These are phyloP conservation scores for Auriculariales sp. DNA, from an alignment of 768 basidiomycete species.

Conservation along the genomic window DNA sequence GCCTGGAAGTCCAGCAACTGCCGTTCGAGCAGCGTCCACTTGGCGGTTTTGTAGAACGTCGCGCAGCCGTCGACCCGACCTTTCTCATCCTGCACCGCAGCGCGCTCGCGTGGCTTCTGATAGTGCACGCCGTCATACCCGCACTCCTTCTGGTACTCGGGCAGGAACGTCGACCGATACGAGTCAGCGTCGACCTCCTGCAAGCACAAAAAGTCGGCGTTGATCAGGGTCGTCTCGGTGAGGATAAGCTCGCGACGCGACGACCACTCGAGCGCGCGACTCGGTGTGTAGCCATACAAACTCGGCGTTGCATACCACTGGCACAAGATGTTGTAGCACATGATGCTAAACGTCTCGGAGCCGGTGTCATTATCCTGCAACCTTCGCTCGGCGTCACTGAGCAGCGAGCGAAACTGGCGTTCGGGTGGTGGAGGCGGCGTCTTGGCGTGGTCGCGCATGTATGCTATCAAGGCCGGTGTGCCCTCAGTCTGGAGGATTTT, in stretches of 20 bases:
- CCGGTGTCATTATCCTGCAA: slow-evolving; percentile 43
- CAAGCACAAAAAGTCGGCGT: slow-evolving; percentile 83
- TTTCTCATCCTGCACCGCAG: slow-evolving; percentile 77
- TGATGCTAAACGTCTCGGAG: slow-evolving; percentile 61
- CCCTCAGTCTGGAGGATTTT: slow-evolving; percentile 86
- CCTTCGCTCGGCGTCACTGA: slow-evolving; percentile 45
- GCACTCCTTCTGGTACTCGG: slow-evolving; percentile 48
- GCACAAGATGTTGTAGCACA: slow-evolving; percentile 92
- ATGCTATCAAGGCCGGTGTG: slow-evolving; percentile 75
- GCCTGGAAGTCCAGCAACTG: slow-evolving; percentile 88
- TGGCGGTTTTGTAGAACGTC: slow-evolving; percentile 80
- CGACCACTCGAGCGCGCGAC: slow-evolving; percentile 93
- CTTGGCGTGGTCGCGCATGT: slow-evolving; percentile 87
- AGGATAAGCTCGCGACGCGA: slow-evolving; percentile 84
- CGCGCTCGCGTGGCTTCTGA: slow-evolving; percentile 86
- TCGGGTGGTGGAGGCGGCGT: slow-evolving; percentile 68
- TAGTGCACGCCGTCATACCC: slow-evolving; percentile 88
- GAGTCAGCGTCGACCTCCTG: slow-evolving; percentile 91
- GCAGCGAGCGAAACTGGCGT: slow-evolving; percentile 57
- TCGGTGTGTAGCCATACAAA: slow-evolving; percentile 91
- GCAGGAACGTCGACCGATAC: slow-evolving; percentile 82
- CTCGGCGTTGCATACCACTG: slow-evolving; percentile 78
- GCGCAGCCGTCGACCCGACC: slow-evolving; percentile 92
- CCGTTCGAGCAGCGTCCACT: slow-evolving; percentile 89
- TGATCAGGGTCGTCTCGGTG: slow-evolving; percentile 64